Base-by-base conservation (phyloP, 2,329 filamentous ascomycete species). In the Alternaria viburni region DNA sequence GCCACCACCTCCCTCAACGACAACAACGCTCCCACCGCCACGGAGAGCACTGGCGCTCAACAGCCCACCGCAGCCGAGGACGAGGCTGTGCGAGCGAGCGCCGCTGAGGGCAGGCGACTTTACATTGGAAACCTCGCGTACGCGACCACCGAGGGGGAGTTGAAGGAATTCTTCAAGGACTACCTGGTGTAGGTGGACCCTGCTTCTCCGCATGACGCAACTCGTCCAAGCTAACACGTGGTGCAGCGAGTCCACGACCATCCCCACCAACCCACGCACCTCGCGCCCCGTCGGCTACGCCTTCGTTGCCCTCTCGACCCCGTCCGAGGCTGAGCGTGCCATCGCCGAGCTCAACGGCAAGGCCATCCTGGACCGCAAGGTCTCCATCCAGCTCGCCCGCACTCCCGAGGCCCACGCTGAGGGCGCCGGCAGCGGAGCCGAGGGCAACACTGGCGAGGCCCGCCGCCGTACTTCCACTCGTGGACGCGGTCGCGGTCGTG, bases 51-150 rank as follows among this genome's bases (percentile, higher is more conserved):
- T 71, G 82, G 80, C 78, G 81, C 81, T 76, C 81, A 83, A 75
- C 90, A 91, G 86, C 89, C 89, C 83, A 88, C 92, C 84, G 85
- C 88, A 79, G 87, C 90, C 78, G 88, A 91, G 85, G 91, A 93
- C 81, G 93, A 97, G 83, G 93, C 94, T 83, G 93, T 96, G 81
- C 91, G 96, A 83, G 93, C 93, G 85, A 97, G 93, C 86, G 96
- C 96, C 84, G 94, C 95, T 84, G 96, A 99, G 88, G 95, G 96
- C 84, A 93, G 96, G 87, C 93, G 96, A 87, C 91, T 99, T 80
- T 99, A 99, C 87, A 98, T 99, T 87, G 96, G 96, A 88, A 99
- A 99, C 89, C 92, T 99, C 90, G 96, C 96, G 80, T 99, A 99
- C 85, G 94, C 95, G 91, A 98, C 96, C 90, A 97, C 93, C 84